phyloP scores from a whole-genome alignment of 208 protist species.

The Leishmania braziliensis region DNA sequence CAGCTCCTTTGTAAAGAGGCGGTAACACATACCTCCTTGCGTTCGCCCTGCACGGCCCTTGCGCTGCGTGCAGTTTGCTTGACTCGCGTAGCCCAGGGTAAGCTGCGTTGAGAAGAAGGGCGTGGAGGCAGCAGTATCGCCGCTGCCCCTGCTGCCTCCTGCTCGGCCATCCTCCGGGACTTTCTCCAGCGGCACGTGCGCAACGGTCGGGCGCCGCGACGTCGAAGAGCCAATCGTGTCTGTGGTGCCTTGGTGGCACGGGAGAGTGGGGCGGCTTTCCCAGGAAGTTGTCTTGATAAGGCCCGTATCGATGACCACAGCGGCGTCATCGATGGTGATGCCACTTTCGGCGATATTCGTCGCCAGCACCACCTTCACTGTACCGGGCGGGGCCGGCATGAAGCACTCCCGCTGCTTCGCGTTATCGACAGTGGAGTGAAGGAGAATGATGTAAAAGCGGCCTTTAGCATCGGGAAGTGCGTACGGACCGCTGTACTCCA shows the following conservation, averaged over 20 bases:
- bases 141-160: not conserved
- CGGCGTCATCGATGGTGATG: conserved; percentile 96
- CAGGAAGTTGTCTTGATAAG: conserved; percentile 92
- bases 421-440: conserved; percentile 87
- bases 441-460: conserved; percentile 77
- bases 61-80: conserved; percentile 97
- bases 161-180: not conserved
- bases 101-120: conserved; percentile 74
- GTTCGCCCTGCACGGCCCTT: conserved; percentile 99
- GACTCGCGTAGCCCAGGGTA: conserved; percentile 83
- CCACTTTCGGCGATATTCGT: conserved; percentile 98
- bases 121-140: not conserved
- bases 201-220: not conserved
- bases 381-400: conserved; percentile 65
- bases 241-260: not conserved
- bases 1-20: conserved; percentile 91
- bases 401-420: conserved; percentile 92
- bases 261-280: conserved; percentile 20
- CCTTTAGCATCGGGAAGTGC: not conserved
- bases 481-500: conserved; percentile 29
- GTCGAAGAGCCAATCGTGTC: not conserved
- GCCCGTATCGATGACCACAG: conserved; percentile 96
- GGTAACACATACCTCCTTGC: conserved; percentile 97
- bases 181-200: conserved; percentile 6
- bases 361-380: conserved; percentile 94